These are phyloP conservation scores for Lipomyces orientalis DNA, from an alignment of 805 yeast genomes.

Conservation along the genomic window DNA sequence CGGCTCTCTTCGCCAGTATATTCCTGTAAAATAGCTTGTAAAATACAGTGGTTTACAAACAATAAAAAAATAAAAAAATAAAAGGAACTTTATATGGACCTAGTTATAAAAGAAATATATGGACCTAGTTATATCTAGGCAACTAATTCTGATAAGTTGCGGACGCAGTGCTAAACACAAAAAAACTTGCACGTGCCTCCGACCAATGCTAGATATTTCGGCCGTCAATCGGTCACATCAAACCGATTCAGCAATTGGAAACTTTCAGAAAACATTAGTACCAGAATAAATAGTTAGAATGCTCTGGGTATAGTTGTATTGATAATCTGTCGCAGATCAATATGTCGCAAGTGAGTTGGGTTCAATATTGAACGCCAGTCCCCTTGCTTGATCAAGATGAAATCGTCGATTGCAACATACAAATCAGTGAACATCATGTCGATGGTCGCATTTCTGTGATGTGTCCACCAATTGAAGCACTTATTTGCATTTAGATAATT, in stretches of 20 bases:
- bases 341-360: slow-evolving; percentile 1
- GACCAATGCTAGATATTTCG: not conserved
- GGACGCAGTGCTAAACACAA: no score
- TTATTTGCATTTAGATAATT: not conserved
- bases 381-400: not conserved
- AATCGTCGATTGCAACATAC: not conserved
- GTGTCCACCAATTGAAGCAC: not conserved
- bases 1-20: no score
- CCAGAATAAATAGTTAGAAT: not conserved
- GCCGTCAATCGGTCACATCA: not conserved
- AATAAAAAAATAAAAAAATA: no score
- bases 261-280: not conserved
- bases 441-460: not conserved
- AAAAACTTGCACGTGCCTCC: not conserved
- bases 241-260: not conserved
- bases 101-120: no score
- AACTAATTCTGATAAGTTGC: no score
- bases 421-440: not conserved
- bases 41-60: no score
- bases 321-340: not conserved
- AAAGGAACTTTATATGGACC: no score
- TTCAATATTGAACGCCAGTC: not conserved
- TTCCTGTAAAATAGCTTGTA: no score
- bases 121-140: no score
- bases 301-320: not conserved